Conservation (phyloP, 2,329 filamentous ascomycete species). For the Cryphonectria nitschkei region DNA sequence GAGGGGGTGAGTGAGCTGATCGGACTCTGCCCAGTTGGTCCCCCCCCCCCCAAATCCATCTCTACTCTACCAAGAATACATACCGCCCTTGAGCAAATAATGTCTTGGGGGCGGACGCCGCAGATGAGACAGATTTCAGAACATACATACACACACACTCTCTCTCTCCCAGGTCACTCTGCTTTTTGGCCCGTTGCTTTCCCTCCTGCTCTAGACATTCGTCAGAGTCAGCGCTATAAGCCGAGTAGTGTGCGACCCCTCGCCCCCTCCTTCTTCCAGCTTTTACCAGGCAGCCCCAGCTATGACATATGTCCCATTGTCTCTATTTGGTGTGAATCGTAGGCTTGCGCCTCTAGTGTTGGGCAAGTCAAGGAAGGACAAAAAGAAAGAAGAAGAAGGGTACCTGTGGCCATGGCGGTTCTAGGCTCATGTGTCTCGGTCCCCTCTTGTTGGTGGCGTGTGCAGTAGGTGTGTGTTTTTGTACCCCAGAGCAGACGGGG, state of each 20-base stretch:
- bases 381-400: background rate
- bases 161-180: background rate
- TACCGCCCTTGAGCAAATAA: background rate
- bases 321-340: no score
- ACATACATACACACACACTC: background rate
- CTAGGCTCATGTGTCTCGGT: no score
- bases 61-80: background rate
- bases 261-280: background rate
- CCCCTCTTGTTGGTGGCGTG: no score
- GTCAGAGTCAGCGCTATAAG: background rate
- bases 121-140: background rate
- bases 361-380: no score
- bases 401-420: no score
- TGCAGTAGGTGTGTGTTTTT: no score
- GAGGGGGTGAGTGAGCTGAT: background rate
- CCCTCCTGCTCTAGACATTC: background rate
- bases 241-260: background rate
- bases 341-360: no score
- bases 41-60: background rate
- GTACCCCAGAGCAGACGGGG: background rate
- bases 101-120: background rate
- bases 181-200: background rate
- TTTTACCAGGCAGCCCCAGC: background rate
- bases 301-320: no score
- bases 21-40: background rate